These are phyloP conservation scores for Globisporangium cylindrosporum DNA, from an alignment of 352 stramenopile genomes.

Conservation along the genomic window DNA sequence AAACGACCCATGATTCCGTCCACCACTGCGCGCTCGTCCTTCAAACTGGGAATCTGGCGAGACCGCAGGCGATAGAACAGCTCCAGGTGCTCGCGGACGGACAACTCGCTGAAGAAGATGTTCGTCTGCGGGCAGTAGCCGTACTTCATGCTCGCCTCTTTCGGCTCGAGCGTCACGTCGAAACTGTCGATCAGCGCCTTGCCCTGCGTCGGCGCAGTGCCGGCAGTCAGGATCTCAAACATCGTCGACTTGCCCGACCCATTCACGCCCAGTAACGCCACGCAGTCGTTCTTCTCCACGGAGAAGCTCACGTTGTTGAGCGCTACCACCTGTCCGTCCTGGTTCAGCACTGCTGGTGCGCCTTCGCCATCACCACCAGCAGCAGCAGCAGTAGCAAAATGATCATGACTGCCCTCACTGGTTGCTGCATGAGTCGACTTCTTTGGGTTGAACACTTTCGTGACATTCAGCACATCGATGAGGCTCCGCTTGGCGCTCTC, in stretches of 20 bases:
- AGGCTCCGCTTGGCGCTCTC: slow-evolving; percentile 36
- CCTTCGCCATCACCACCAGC: slow-evolving; percentile 13
- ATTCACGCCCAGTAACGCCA: slow-evolving; percentile 93
- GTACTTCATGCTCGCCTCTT: slow-evolving; percentile 48
- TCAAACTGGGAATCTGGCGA: slow-evolving; percentile 20
- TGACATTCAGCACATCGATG: slow-evolving; percentile 46
- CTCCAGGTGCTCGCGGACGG: slow-evolving; percentile 68
- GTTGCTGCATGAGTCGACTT: slow-evolving; percentile 12
- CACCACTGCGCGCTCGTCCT: slow-evolving; percentile 31
- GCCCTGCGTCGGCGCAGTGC: slow-evolving; percentile 72
- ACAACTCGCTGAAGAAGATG: slow-evolving; percentile 71
- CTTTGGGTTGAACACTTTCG: slow-evolving; percentile 68
- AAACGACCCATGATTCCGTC: slow-evolving; percentile 47
- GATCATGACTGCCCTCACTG: slow-evolving; percentile 5
- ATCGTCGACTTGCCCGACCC: slow-evolving; percentile 97
- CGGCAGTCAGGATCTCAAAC: slow-evolving; percentile 94
- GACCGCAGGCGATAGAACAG: slow-evolving; percentile 63
- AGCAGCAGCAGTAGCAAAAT: background rate
- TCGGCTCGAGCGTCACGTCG: slow-evolving; percentile 57
- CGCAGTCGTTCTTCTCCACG: slow-evolving; percentile 86
- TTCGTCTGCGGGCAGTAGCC: slow-evolving; percentile 85
- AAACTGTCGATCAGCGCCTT: slow-evolving; percentile 50
- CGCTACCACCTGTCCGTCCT: slow-evolving; percentile 59
- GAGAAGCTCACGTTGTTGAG: slow-evolving; percentile 77
- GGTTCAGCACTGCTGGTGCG: slow-evolving; percentile 27